A percentile compares a stretch with the other conserved stretches of the same genome.
These are phyloP conservation scores for Pichia sp. DNA, from an alignment of 1,139 yeast species.

Conservation along the genomic window DNA sequence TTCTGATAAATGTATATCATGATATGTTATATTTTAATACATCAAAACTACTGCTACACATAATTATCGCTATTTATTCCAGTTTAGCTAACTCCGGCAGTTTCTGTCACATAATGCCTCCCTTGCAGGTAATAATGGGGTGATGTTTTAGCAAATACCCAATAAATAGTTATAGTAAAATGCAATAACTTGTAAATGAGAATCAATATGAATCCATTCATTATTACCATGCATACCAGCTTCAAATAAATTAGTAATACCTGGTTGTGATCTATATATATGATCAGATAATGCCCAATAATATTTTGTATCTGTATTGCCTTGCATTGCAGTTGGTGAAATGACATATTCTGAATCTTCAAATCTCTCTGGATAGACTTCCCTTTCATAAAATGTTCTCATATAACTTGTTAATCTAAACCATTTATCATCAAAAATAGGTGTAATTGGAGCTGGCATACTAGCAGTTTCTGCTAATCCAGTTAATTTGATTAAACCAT, in stretches of 20 bases:
- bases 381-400: constrained; percentile 41
- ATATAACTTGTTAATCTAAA: constrained; percentile 37
- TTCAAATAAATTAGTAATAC: constrained; percentile 22
- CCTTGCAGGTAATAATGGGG: too few relatives aligned
- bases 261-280: constrained; percentile 55
- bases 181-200: constrained; percentile 51
- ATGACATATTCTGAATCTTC: constrained; percentile 36
- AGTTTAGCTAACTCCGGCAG: too few relatives aligned
- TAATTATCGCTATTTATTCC: too few relatives aligned
- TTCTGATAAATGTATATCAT: too few relatives aligned
- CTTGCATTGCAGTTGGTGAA: constrained; percentile 64
- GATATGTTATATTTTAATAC: too few relatives aligned
- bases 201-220: constrained; percentile 44
- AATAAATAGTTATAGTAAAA: constrained; percentile 35
- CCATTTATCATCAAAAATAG: constrained; percentile 37
- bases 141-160: constrained; percentile 9
- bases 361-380: constrained; percentile 36
- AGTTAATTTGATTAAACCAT: constrained; percentile 42
- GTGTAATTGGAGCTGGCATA: constrained; percentile 39
- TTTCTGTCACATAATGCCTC: too few relatives aligned
- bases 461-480: constrained; percentile 11
- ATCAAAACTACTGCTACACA: too few relatives aligned
- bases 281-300: constrained; percentile 68
- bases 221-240: constrained; percentile 48
- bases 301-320: constrained; percentile 75